Evolutionary conservation across 2,329 filamentous ascomycete genomes (phyloP), one percentile per base, ranked within the genome.

Genomic region (Phyllosticta paracitricarpa): DNA sequence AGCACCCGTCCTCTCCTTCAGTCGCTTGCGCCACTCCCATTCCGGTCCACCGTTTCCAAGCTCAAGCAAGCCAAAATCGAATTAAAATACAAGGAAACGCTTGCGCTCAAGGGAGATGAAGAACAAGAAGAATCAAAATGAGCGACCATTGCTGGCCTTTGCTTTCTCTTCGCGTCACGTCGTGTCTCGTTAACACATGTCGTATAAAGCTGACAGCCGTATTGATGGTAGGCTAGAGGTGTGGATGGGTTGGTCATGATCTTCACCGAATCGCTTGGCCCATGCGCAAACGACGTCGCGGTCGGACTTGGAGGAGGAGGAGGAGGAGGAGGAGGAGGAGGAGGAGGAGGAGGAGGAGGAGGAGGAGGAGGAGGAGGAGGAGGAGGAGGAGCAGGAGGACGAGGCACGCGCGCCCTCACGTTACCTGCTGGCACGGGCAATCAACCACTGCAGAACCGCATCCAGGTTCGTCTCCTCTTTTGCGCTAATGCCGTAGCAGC

Each of bases 401-500:
- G 19, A 22, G 14, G 14, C 30, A 17, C 40, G 35, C 48, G 55
- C 40, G 24, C 59, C 26, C n/a, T 51, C 40, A 28, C 9, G 22
- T 58, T 57, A 91, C 77, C 87, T 87, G 72, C 82, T 90, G 65
- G 91, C 88, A 74, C 89, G 89, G 67, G 91, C 93, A 75, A 99
- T 93, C 73, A 99, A 81, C 89, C 94, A 99, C 73, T 96, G 89
- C 69, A 99, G 81, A 58, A 99, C 94, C 6, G 93, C 94, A 72
- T 99, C 93, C 66, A 99, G 85, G 77, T 99, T 99, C 62, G 93
- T 99, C 78, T 99, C 94, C 74, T 97, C 93, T 76, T 97, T 97
- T 64, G 93, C 94, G 74, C 92, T 97, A 78, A 99, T 97, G 64
- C 93, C 93, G 76, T 99, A 99, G 78, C 94, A 97, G 78, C 91